Evolutionary conservation across 78 protist genomes (phyloP).

Genomic region (Pigoraptor vietnamica): DNA sequence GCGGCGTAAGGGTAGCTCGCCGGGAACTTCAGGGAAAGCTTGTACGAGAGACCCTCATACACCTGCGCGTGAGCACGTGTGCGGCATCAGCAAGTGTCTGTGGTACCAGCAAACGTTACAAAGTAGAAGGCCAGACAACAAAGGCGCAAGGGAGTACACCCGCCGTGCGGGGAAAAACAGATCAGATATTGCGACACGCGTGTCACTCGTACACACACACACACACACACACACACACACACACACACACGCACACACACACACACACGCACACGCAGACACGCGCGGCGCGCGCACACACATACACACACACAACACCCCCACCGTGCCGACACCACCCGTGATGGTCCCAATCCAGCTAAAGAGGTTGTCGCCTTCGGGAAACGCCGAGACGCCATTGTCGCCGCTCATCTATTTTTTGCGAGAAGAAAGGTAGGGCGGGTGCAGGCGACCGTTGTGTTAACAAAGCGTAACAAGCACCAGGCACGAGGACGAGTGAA

Average conservation of each 20-base stretch:
- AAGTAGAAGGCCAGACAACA: too few relatives aligned
- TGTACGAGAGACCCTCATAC: conserved; percentile 72
- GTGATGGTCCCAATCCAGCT: conserved; percentile 69
- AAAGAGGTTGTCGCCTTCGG: conserved; percentile 75
- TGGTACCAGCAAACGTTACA: neutral
- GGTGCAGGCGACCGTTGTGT: too few relatives aligned
- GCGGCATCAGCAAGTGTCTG: neutral
- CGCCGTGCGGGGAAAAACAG: too few relatives aligned
- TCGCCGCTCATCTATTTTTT: conserved; percentile 27
- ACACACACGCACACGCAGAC: neutral
- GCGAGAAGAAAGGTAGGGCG: neutral
- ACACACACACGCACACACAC: neutral
- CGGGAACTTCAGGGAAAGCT: conserved; percentile 70
- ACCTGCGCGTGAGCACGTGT: too few relatives aligned
- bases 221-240: too few relatives aligned
- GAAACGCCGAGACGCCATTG: conserved; percentile 58
- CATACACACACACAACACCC: neutral
- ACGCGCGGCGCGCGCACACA: neutral
- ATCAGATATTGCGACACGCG: too few relatives aligned
- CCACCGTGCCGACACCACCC: conserved; percentile 69
- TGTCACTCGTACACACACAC: too few relatives aligned
- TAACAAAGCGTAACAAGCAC: too few relatives aligned
- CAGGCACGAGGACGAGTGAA: too few relatives aligned
- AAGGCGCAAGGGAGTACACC: too few relatives aligned
- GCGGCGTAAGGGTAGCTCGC: conserved; percentile 77